Evolutionary conservation across 2,329 filamentous ascomycete species (phyloP).

Genomic region (Aulographum hederae): DNA sequence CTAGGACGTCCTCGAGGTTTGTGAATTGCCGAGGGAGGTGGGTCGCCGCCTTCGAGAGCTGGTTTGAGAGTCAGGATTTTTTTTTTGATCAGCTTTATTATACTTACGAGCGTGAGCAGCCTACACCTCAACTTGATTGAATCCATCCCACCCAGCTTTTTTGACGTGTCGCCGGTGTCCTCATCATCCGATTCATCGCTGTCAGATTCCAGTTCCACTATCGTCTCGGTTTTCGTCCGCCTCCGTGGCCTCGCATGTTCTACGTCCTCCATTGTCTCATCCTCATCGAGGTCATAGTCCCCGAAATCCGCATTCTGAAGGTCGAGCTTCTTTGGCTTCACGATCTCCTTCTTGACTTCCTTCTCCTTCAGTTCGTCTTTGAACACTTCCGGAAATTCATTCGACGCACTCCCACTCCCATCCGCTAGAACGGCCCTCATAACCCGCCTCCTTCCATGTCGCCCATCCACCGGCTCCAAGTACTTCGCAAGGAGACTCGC

Average conservation of each 20-base stretch:
- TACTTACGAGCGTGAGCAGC: no score
- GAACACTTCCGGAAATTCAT: conserved; percentile 48
- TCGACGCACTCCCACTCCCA: conserved; percentile 32
- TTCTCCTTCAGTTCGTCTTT: conserved; percentile 39
- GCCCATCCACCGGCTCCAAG: conserved; percentile 22
- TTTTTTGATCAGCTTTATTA: no score
- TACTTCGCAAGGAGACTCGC: conserved; percentile 39
- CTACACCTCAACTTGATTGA: neutral
- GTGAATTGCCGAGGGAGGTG: neutral
- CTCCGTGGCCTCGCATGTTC: neutral
- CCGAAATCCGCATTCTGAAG: conserved; percentile 41
- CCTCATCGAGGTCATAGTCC: conserved; percentile 41
- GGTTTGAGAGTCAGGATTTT: no score
- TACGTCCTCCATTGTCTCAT: conserved; percentile 12
- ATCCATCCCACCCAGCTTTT: neutral
- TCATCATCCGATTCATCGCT: neutral
- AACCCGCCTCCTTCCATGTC: conserved; percentile 31
- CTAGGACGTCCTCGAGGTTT: neutral
- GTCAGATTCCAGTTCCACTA: neutral
- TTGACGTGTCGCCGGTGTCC: neutral
- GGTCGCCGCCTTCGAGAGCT: neutral
- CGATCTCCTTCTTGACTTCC: conserved; percentile 29
- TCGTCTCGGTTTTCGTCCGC: neutral
- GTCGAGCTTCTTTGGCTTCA: conserved; percentile 29
- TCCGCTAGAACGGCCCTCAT: conserved; percentile 51